These are phyloP conservation scores for Thalassiosira pacifica DNA, from an alignment of 352 stramenopile species.

Conservation along the genomic window DNA sequence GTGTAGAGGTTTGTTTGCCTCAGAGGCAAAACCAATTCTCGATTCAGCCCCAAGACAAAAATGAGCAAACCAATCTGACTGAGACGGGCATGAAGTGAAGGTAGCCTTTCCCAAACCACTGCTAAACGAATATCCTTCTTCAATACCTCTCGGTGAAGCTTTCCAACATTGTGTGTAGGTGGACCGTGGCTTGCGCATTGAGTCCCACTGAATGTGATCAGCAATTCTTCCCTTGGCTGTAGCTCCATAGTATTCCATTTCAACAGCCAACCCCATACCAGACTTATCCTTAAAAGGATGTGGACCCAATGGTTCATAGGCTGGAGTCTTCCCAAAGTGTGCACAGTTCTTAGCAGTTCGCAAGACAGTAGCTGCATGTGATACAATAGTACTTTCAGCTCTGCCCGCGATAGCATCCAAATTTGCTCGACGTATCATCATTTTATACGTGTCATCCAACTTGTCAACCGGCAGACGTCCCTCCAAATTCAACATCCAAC, in stretches of 20 bases:
- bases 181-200: not conserved
- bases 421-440: conserved; percentile 42
- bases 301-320: conserved; percentile 17
- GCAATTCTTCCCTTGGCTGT: conserved; percentile 12
- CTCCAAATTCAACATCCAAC: conserved; percentile 40
- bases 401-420: conserved; percentile 50
- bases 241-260: conserved; percentile 55
- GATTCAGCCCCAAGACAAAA: conserved; percentile 23
- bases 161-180: conserved; percentile 6
- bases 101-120: not conserved
- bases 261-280: conserved; percentile 47
- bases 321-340: conserved; percentile 19
- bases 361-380: not conserved
- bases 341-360: not conserved
- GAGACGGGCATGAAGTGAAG: conserved; percentile 24
- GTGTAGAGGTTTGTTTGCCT: conserved; percentile 8
- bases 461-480: not conserved
- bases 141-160: conserved; percentile 9
- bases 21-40: conserved; percentile 20
- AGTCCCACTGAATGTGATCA: conserved; percentile 12
- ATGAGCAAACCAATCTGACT: conserved; percentile 26
- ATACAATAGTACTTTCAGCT: conserved; percentile 1
- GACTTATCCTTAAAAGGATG: conserved; percentile 14
- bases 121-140: conserved; percentile 5
- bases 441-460: conserved; percentile 32